Evolutionary conservation across 768 basidiomycete species (phyloP), one percentile per base, ranked within the genome.

Genomic region (Lentinula lateritia): DNA sequence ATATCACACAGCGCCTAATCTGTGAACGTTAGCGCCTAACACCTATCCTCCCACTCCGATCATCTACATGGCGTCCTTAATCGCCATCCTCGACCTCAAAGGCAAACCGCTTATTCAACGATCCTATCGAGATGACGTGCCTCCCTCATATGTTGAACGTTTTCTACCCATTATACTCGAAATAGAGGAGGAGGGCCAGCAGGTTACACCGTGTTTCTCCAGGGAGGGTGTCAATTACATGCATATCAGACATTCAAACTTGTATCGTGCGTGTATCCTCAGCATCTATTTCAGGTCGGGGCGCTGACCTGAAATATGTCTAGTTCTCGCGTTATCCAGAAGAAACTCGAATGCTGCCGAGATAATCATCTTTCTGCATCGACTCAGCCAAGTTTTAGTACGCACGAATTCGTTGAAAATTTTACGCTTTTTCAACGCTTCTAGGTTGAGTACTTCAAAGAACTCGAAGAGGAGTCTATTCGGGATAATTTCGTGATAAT

Each of bases 401-500:
- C 20, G 58, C 16, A 23, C 10, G 15, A 34, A 45, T 23, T 18
- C 16, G 18, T 18, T 50, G 7, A 6, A 16, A 5, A 18, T 7
- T 15, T 50, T 8, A 32, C 32, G 32, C 18, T 18, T 34, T 16
- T 34, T 59, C 16, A 48, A n/a, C 23, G 13, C 12, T 50, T 34
- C 6, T 4, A 59, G 58, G 58, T 96, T 58, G 97, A 98, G 71
- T 99, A 99, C 81, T 99, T 99, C 82, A 99, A 98, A 73, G 97
- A 98, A 72, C 87, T 98, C 42, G 97, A 99, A 72, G 97, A 98
- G 70, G 97, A 99, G 78, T 95, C 93, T 52, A 98, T 99, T 71
- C 83, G 97, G 7, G 97, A 99, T 75, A 99, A 99, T 71, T 99
- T 99, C 71, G 97, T 99, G 43, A 97, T 99, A 71, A 97, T 99